Base-by-base conservation (phyloP, 2,329 filamentous ascomycete genomes). In the Triangularia setosa region DNA sequence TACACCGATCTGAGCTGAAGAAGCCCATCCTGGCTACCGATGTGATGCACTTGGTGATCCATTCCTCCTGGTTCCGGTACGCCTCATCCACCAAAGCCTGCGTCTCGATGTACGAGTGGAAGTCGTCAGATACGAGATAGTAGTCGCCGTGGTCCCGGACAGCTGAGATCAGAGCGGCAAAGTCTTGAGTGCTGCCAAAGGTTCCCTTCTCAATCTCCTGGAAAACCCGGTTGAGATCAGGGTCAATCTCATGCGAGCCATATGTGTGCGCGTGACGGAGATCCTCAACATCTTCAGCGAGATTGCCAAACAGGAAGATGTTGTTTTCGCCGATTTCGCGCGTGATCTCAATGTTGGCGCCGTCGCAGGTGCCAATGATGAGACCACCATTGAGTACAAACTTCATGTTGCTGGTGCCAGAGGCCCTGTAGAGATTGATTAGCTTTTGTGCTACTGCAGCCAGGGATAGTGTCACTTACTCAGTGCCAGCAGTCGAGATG, bases 341-440 rank as follows among this genome's bases (percentile, higher is more conserved):
- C 3, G 95, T 98, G 75, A 98, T 98, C 81, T 97, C 93, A 77
- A 97, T 97, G 74, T 99, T 99, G 68, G 95, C 95, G 75, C 95
- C 95, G 73, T 99, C 95, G 75, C 94, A 97, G 21, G 95, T 99
- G 72, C 95, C 95, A 71, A 99, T 99, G 73, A 99, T 96, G 67
- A 99, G 83, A 68, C 95, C 95, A 69, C 95, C 95, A 73, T 98
- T 99, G 73, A 99, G 84, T 14, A 97, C 95, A 77, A 99, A 99
- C 79, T 99, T 99, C 95, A 99, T 99, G 86, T 99, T 99, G 74
- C 92, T 96, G 12, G 93, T 97, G 68, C 94, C 94, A 68, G 85
- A 88, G 21, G 87, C 87, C 75, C 40, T 48, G 7, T 18, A 48
- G n/a, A 48, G 18, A 3, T 21, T 48, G 40, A 7, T 48, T 48